Base-by-base conservation (phyloP, 2,329 filamentous ascomycete species). In the Hymenoscyphus albidus region DNA sequence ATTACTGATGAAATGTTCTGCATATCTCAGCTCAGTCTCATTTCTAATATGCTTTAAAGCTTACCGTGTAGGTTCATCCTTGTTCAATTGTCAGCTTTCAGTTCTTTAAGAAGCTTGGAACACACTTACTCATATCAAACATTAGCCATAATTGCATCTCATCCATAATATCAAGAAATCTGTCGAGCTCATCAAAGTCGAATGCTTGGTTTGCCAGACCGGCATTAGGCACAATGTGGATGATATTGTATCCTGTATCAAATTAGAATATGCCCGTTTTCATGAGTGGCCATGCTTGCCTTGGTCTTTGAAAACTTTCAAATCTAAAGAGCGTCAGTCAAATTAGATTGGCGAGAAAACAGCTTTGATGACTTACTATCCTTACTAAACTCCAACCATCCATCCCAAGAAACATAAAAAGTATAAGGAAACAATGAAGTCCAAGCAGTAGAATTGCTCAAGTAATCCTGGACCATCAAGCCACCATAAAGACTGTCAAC, bases 401-500 rank as follows among this genome's bases (percentile, higher is more conserved):
- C 65, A 68, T 75, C 78, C 76, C 79, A 81, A 39, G 70, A 73
- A 1, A 77, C 76, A 67, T 81, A 82, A 73, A 78, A 81, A 1
- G 77, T 78, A 65, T 80, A 81, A 0, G 80, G 80, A n/a, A 81
- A 74, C 5, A 82, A 58, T 1, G 77, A 71, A 35, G 72, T 73
- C 63, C 65, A 71, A 1, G 63, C 59, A 12, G 66, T 75, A 3
- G 71, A 71, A 57, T 67, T 68, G 1, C 38, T 67, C 5, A 67
- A 59, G n/a, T 67, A 67, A 58, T 77, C 75, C 18, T 75, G 75
- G 0, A 81, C 76, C 4, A 77, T 66, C 35, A 82, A 73, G 4
- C 78, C 79, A 22, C 79, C 79, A 63, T 80, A 74, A 3, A 81
- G 71, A 62, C 75, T 77, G 63, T 82, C 80, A 7, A 82, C 70